Percentiles rank a stretch among this genome's conserved stretches.
Evolutionary conservation across 148 eudicot species (phyloP).

Genomic region (Diospyros kaki): DNA sequence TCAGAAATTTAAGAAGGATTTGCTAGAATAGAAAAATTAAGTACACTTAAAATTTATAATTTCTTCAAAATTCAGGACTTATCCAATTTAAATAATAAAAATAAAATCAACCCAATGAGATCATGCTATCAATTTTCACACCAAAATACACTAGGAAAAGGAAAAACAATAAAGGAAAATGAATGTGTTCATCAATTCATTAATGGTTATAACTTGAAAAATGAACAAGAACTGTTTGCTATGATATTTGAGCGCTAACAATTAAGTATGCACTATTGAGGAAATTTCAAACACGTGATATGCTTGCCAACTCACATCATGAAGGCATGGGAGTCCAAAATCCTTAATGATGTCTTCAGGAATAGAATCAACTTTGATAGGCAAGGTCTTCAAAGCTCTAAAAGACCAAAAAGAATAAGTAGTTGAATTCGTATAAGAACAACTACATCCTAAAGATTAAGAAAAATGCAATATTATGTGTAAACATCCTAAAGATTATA

Average conservation of each 20-base stretch:
- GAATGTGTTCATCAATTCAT: neutral
- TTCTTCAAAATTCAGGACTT: too few species aligned
- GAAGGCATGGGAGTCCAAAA: conserved; percentile 61
- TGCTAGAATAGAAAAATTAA: too few species aligned
- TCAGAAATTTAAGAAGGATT: too few species aligned
- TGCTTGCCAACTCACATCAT: conserved; percentile 55
- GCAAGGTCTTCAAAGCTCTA: conserved; percentile 70
- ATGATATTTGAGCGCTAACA: too few species aligned
- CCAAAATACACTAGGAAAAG: conserved; percentile 6
- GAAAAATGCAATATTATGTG: too few species aligned
- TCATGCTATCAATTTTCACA: neutral
- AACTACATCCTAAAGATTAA: too few species aligned
- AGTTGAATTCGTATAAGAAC: too few species aligned
- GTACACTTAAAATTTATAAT: too few species aligned
- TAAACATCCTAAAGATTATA: too few species aligned
- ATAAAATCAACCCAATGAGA: too few species aligned
- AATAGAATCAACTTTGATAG: conserved; percentile 68
- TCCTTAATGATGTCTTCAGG: conserved; percentile 63
- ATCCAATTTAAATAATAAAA: too few species aligned
- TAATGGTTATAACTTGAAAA: neutral
- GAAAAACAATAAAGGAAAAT: neutral
- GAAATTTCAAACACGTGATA: conserved; percentile 5
- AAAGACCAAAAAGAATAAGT: conserved; percentile 13
- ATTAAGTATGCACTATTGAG: conserved; percentile 11
- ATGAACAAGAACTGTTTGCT: conserved; percentile 9